Conservation (phyloP, 2,329 filamentous ascomycete species). For the Malbranchea cinnamomea region DNA sequence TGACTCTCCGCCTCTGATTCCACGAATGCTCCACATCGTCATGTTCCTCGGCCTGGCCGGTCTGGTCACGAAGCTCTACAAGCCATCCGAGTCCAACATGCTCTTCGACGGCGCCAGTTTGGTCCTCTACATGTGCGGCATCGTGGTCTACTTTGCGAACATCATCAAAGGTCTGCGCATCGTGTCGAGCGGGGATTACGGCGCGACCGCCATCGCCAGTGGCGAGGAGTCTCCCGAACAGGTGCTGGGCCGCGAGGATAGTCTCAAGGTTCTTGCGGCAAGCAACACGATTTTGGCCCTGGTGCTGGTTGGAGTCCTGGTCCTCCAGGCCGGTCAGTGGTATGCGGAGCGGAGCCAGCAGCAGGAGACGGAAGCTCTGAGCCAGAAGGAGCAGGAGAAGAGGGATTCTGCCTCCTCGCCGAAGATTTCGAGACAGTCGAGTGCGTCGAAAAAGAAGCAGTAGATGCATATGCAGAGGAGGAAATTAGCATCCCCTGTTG, state of each 20-base stretch:
- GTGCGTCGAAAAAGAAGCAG: conserved; percentile 19
- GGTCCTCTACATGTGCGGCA: conserved; percentile 66
- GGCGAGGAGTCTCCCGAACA: conserved; percentile 36
- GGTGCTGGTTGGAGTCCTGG: conserved; percentile 77
- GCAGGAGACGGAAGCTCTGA: conserved; percentile 57
- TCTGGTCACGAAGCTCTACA: conserved; percentile 89
- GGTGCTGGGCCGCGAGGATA: conserved; percentile 71
- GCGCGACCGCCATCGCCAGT: conserved; percentile 16
- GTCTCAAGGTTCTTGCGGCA: conserved; percentile 74
- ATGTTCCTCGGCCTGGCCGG: conserved; percentile 77
- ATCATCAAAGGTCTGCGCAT: conserved; percentile 88
- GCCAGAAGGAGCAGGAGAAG: conserved; percentile 36
- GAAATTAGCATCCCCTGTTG: too few relatives aligned
- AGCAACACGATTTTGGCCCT: conserved; percentile 94
- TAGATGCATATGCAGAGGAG: conserved; percentile 8
- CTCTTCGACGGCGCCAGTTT: conserved; percentile 71
- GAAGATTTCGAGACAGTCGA: conserved; percentile 14
- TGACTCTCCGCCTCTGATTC: conserved; percentile 79
- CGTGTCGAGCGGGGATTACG: conserved; percentile 58
- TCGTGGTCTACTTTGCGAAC: conserved; percentile 88
- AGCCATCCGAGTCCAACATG: conserved; percentile 83
- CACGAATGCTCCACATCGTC: conserved; percentile 85
- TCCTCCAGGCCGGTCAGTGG: conserved; percentile 94
- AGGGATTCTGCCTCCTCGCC: conserved; percentile 6
- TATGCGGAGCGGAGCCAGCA: conserved; percentile 90